Evolutionary conservation across 2,329 filamentous ascomycete species (phyloP), one percentile per base, ranked within the genome.

Genomic region (Celoporthe dispersa): DNA sequence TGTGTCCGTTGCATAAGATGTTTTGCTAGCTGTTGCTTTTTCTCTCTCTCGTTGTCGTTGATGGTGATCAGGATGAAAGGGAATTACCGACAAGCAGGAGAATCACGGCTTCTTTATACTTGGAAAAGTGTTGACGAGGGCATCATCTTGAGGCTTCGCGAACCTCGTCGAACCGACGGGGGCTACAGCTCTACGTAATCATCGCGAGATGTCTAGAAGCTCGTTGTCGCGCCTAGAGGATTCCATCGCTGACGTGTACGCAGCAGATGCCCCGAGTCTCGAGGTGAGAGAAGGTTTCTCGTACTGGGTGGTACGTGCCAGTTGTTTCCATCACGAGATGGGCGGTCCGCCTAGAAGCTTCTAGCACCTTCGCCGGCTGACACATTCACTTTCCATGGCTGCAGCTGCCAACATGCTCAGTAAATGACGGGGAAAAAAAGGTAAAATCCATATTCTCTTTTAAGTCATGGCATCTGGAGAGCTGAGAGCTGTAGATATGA

Each of bases 301-400:
- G 68, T 48, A 28, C 14, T 5, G 11, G 35, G 59, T 25, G 19
- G n/a, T 25, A 16, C 39, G 60, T 39, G 12, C 35, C 19, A 22
- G 28, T 33, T 33, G 41, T 22, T 28, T 31, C 61, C n/a, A 51
- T 64, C 41, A 22, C 28, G 39, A 59, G 3, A 39, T 39, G 12
- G 14, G n/a, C n/a, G 62, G 14, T 16, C 39, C 62, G 33, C n/a
- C 64, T 66, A 9, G 53, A 66, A 78, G n/a, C 67, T 79, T 79
- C 77, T 67, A 76, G 70, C 59, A 60, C 35, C 22, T 67, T 70
- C 66, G 28, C 16, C 28, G 25, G 28, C 53, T 16, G 53, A 12
- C 25, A 14, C 6, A 5, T 33, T 31, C 53, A 48, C 53, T 55
- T 4, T 19, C 16, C 14, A 14, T 28, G 5, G 28, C 28, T 8